These are phyloP conservation scores for Tetradesmus lagerheimii DNA, from an alignment of 139 green algal genomes.

Conservation along the genomic window DNA sequence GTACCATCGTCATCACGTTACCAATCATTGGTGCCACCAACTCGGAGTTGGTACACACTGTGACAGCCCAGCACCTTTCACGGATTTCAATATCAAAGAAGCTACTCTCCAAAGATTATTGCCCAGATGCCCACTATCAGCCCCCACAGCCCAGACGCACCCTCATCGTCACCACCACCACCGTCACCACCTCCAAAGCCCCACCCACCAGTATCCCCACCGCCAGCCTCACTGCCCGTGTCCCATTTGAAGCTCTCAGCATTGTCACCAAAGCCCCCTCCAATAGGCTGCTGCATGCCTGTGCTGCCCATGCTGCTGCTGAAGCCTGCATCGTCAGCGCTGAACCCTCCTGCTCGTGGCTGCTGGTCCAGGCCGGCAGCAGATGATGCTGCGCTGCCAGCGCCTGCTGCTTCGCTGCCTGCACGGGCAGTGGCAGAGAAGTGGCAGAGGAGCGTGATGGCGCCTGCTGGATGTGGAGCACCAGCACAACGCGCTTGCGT, in stretches of 20 bases:
- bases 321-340: conserved; percentile 16
- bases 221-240: background rate
- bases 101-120: conserved; percentile 55
- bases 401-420: background rate
- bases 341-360: background rate
- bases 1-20: too few species aligned
- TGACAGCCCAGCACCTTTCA: too few species aligned
- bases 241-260: conserved; percentile 43
- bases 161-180: conserved; percentile 31
- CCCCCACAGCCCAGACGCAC: conserved; percentile 24
- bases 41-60: too few species aligned
- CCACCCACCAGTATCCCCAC: background rate
- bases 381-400: background rate
- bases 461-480: too few species aligned
- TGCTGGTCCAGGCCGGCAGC: background rate
- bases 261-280: conserved; percentile 42
- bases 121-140: conserved; percentile 26
- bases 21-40: too few species aligned
- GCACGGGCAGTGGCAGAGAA: background rate
- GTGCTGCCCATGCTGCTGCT: background rate
- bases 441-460: background rate
- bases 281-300: background rate
- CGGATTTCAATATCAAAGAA: too few species aligned
- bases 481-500: too few species aligned
- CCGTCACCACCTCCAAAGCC: background rate